Base-by-base conservation (phyloP, 495 filamentous ascomycete species). In the Tuber melanosporum region DNA sequence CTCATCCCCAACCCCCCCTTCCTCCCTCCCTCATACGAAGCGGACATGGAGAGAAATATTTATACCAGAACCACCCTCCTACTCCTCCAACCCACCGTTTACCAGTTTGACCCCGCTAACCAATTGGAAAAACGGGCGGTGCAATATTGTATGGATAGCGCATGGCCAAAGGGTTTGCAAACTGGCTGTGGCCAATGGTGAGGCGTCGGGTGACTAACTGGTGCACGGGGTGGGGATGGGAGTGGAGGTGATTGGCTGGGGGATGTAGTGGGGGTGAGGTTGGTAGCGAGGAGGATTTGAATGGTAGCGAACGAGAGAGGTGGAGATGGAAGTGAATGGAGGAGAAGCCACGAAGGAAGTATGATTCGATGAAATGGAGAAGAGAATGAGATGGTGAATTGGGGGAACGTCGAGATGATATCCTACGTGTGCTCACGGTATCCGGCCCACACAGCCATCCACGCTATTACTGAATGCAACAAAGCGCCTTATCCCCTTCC, bases 401-500 rank as follows among this genome's bases (percentile, higher is more conserved):
- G 41, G 26, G 49, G 69, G 49, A 22, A 57, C 71, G 52, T 32
- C 26, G 73, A 41, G 41, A 79, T 70, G 41, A 26, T 71, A 39
- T 49, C 57, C 57, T 66, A 36, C 57, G 0, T 36, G 57, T 10
- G 57, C 26, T 66, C 57, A 26, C 52, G 4, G 57, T 32, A 26
- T 14, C 14, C 57, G 12, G 8, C 26, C 26, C 57, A 66, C n/a
- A 26, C 14, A 36, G 0, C 57, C 57, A 66, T 7, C 57, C 57
- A 62, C 26, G 26, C 52, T 6, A 36, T 36, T 36, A 66, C 57
- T 26, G 15, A 66, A 66, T 66, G 57, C 57, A 66, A 66, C 57
- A 66, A 66, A 66, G 57, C 57, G 57, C 57, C 26, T 36, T 32
- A 17, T 17, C 57, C 22, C 57, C n/a, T 66, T 36, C 52, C 14